Percentiles rank a stretch among this genome's conserved stretches.
Conservation (phyloP, 768 basidiomycete species). For the Leucosporidium yakuticum region DNA sequence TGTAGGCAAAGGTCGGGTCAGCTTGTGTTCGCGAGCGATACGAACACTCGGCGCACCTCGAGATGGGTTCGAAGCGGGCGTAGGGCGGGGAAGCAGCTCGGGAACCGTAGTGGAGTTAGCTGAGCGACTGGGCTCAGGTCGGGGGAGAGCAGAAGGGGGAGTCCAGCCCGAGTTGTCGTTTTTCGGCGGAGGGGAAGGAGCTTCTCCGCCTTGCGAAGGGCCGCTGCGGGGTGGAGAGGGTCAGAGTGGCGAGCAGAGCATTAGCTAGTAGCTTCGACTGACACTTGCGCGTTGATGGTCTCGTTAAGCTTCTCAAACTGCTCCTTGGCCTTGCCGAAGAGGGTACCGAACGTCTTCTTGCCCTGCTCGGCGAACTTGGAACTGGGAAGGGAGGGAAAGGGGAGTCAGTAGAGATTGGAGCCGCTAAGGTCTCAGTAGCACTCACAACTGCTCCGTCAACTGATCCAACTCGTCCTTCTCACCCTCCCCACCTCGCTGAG, state of each 20-base stretch:
- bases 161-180: neutral
- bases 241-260: neutral
- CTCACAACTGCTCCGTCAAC: conserved; percentile 27
- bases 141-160: conserved; percentile 2
- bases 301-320: conserved; percentile 25
- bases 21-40: too few species aligned
- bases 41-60: neutral
- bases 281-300: neutral
- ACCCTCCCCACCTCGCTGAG: neutral
- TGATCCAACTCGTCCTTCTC: conserved; percentile 27
- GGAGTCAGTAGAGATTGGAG: neutral
- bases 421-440: neutral
- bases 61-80: neutral
- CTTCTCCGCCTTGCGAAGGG: neutral
- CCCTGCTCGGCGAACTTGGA: conserved; percentile 30
- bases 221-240: neutral
- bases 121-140: neutral
- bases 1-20: neutral
- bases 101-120: neutral
- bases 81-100: neutral
- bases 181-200: conserved; percentile 8
- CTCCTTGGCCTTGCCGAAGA: conserved; percentile 24
- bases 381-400: neutral
- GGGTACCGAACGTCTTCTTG: conserved; percentile 20
- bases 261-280: too few species aligned